Base-by-base conservation (phyloP, 345 rosid genomes). In the Euphorbia lathyris region DNA sequence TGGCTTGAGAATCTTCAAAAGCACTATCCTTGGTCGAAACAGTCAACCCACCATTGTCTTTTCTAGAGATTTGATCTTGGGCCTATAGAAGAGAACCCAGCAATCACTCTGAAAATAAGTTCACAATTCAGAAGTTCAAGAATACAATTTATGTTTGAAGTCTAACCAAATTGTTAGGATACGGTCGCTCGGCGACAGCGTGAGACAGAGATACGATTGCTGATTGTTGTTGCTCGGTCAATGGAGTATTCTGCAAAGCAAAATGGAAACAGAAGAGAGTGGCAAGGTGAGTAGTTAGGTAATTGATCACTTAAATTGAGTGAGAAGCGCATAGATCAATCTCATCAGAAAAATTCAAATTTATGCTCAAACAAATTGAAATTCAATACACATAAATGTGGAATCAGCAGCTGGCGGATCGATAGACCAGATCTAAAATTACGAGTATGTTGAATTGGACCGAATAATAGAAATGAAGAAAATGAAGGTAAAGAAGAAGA, bases 181-280 rank as follows among this genome's bases (percentile, higher is more conserved):
- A 87, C 4, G 99, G 97, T 72, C 91, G 79, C 78, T 92, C 99
- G 20, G 93, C 86, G 26, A 90, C 88, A 12, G 88, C 91, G 32
- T 86, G 85, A 47, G 93, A 86, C 47, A 95, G 79, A 13, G 84
- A 79, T 17, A 75, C 75, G 47, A 90, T 79, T 25, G 97, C 90
- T 29, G 93, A 80, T 73, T 90, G 96, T 68, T 92, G 97, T 62
- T 90, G 92, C 76, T 95, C 96, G 20, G 93, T 72, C 80, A 95
- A 76, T 25, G 97, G 97, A 36, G 97, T 88, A 79, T 80, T 87
- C 97, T 92, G 68, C 76, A 71, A 26, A 27, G 17, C 22, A 70
- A 64, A 70, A 51, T 9, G 19, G n/a, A 58, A 8, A 52, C 20
- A 59, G 20, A 40, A n/a, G 23, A 22, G 32, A 76, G 58, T 47